Percentiles rank a stretch among this genome's conserved stretches.
These are phyloP conservation scores for Russula lepida DNA, from an alignment of 768 basidiomycete genomes.

Conservation along the genomic window DNA sequence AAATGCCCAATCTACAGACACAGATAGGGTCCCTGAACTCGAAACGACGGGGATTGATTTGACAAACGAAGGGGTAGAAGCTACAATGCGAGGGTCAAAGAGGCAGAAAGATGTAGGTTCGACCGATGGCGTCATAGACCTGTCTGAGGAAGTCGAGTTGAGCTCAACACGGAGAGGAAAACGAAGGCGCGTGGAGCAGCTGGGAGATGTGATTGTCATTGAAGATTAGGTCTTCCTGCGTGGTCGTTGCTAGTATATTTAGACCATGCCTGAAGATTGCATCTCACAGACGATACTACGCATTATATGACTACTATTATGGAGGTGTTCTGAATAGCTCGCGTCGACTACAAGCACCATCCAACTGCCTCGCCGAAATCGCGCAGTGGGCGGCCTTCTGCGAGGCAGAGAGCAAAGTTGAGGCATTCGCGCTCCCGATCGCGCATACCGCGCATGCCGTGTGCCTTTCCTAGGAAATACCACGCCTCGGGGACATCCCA, in stretches of 20 bases:
- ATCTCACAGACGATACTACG: not conserved
- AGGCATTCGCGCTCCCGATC: slow-evolving; percentile 71
- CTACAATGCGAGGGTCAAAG: slow-evolving; percentile 15
- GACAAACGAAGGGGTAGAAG: slow-evolving; percentile 13
- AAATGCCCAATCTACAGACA: not conserved
- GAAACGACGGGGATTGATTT: slow-evolving; percentile 10
- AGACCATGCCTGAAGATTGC: not conserved
- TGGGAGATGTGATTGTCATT: slow-evolving; percentile 19
- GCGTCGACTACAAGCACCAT: slow-evolving; percentile 44
- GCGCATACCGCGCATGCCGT: slow-evolving; percentile 62
- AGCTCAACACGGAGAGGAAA: slow-evolving; percentile 14
- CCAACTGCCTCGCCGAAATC: slow-evolving; percentile 57
- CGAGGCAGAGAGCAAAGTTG: slow-evolving; percentile 53
- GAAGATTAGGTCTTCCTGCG: slow-evolving; percentile 15
- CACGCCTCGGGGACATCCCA: slow-evolving; percentile 95
- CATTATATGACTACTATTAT: not conserved
- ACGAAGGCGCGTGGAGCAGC: slow-evolving; percentile 17
- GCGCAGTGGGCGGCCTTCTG: slow-evolving; percentile 55
- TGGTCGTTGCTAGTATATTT: not conserved
- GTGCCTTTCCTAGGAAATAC: slow-evolving; percentile 83
- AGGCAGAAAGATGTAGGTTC: slow-evolving; percentile 3
- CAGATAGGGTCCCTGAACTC: not conserved
- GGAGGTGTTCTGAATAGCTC: not conserved
- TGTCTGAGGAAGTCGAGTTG: slow-evolving; percentile 13
- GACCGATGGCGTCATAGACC: slow-evolving; percentile 13